These are phyloP conservation scores for Cutaneotrichosporon cyanovorans DNA, from an alignment of 1,284 basidiomycete genomes.

Conservation along the genomic window DNA sequence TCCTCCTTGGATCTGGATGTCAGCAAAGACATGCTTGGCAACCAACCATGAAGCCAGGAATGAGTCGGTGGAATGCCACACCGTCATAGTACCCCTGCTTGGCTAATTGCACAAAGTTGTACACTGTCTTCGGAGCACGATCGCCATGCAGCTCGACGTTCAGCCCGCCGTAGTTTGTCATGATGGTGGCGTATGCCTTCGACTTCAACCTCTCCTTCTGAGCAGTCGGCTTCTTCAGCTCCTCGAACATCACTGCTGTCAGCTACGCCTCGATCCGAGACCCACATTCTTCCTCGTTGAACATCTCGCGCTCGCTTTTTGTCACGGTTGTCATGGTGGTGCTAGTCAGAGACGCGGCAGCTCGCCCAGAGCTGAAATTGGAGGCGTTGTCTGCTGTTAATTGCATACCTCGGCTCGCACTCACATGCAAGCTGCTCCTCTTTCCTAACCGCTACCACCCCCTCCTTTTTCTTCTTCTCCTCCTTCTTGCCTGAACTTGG, in stretches of 20 bases:
- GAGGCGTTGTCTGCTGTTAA: constrained; percentile 69
- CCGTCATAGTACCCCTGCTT: constrained; percentile 83
- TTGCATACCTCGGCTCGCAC: not conserved
- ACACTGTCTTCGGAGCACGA: constrained; percentile 92
- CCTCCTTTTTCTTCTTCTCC: constrained; percentile 42
- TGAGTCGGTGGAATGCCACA: constrained; percentile 73
- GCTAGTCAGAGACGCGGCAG: constrained; percentile 87
- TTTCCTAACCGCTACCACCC: constrained; percentile 35
- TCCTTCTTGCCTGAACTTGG: constrained; percentile 1
- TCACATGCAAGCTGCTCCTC: constrained; percentile 36
- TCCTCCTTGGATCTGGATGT: constrained; percentile 77
- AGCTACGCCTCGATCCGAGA: constrained; percentile 15
- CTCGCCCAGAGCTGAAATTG: constrained; percentile 79
- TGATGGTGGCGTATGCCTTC: constrained; percentile 80
- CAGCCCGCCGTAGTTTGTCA: constrained; percentile 80
- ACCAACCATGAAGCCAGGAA: constrained; percentile 92
- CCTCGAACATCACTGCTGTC: constrained; percentile 71
- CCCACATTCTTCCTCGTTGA: constrained; percentile 68
- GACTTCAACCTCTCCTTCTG: constrained; percentile 85
- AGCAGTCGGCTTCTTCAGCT: constrained; percentile 71
- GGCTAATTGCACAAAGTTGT: constrained; percentile 92
- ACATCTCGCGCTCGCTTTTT: constrained; percentile 68
- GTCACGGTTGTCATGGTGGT: constrained; percentile 79
- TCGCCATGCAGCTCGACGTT: constrained; percentile 74
- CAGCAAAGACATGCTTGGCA: not conserved